Percentiles rank a stretch among this genome's conserved stretches.
Conservation (phyloP, 2,329 filamentous ascomycete species). For the Pseudocercospora fijiensis region DNA sequence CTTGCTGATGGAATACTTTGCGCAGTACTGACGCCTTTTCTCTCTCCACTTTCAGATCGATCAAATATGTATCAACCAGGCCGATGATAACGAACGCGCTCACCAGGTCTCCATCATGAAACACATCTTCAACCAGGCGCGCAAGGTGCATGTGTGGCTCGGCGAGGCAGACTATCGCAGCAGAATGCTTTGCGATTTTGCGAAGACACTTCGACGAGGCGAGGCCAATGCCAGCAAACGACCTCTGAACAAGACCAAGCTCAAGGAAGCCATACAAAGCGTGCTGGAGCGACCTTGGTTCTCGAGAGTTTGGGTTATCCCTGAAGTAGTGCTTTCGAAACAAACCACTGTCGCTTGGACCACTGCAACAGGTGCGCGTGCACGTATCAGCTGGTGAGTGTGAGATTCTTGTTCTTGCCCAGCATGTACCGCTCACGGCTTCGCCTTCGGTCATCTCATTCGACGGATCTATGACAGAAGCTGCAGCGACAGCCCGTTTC, state of each 20-base stretch:
- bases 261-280: conserved; percentile 33
- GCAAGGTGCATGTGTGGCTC: conserved; percentile 33
- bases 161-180: conserved; percentile 33
- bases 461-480: no score
- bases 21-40: background rate
- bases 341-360: conserved; percentile 26
- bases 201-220: conserved; percentile 29
- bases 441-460: no score
- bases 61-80: conserved; percentile 40
- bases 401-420: background rate
- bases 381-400: conserved; percentile 25
- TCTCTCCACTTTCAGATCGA: conserved; percentile 20
- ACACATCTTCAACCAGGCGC: conserved; percentile 35
- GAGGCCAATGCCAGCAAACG: conserved; percentile 21
- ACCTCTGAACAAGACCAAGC: conserved; percentile 32
- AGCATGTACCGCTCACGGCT: no score
- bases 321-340: conserved; percentile 28
- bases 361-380: conserved; percentile 14
- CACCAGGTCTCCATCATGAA: conserved; percentile 41
- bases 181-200: conserved; percentile 32
- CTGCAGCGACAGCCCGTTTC: background rate
- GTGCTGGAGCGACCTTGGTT: conserved; percentile 35
- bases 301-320: conserved; percentile 34
- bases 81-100: conserved; percentile 33
- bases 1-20: background rate